Conservation (phyloP, 495 filamentous ascomycete genomes). For the Emericellopsis terricola region DNA sequence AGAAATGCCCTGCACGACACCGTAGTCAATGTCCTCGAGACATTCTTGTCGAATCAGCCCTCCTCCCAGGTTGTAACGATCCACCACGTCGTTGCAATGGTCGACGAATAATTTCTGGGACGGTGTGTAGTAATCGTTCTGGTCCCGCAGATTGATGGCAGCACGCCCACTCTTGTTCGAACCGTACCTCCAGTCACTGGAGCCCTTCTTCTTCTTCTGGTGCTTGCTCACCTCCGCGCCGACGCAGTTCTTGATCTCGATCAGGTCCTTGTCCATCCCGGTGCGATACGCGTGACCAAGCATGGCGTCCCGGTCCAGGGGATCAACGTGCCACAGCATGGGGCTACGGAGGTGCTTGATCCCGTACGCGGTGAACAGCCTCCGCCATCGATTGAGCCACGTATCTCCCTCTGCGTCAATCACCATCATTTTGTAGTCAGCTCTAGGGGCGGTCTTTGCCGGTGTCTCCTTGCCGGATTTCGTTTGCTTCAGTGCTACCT, state of each 20-base stretch:
- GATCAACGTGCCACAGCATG: conserved; percentile 52
- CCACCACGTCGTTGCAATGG: conserved; percentile 33
- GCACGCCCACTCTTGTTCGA: background rate
- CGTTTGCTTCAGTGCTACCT: conserved; percentile 9
- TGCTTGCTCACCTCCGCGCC: conserved; percentile 48
- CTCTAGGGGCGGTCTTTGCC: background rate
- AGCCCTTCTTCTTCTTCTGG: conserved; percentile 35
- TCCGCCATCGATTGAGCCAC: conserved; percentile 42
- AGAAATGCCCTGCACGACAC: conserved; percentile 9
- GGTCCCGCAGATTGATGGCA: conserved; percentile 42
- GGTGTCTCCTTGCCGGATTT: conserved; percentile 5
- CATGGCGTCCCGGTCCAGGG: conserved; percentile 42
- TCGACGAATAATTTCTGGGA: conserved; percentile 35
- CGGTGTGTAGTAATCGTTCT: conserved; percentile 47
- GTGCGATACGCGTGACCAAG: conserved; percentile 37
- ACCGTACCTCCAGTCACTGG: conserved; percentile 4
- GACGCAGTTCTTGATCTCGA: conserved; percentile 40
- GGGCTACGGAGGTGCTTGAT: conserved; percentile 44
- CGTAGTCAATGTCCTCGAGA: conserved; percentile 33
- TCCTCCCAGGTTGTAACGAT: conserved; percentile 30
- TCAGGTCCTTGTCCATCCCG: conserved; percentile 29
- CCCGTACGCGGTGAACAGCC: conserved; percentile 33
- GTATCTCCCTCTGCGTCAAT: conserved; percentile 31
- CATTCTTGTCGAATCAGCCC: conserved; percentile 27
- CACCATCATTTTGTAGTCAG: conserved; percentile 21